These are phyloP conservation scores for Neonectria ditissima DNA, from an alignment of 2,329 filamentous ascomycete genomes.

Conservation along the genomic window DNA sequence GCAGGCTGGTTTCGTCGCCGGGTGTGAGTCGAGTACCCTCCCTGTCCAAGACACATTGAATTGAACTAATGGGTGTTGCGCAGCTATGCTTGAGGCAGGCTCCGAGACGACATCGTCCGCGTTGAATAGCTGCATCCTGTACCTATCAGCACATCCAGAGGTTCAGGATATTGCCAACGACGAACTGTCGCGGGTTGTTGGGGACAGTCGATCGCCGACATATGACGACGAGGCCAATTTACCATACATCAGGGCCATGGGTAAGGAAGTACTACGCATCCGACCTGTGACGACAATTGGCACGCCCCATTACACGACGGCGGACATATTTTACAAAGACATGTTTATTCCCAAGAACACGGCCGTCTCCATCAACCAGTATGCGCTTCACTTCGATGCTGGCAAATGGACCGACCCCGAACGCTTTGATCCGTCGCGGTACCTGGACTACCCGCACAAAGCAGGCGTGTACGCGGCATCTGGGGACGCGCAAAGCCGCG, in stretches of 20 bases:
- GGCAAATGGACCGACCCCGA: conserved; percentile 8
- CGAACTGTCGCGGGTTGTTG: conserved; percentile 65
- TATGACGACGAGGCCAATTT: conserved; percentile 61
- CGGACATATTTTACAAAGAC: conserved; percentile 26
- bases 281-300: conserved; percentile 56
- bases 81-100: conserved; percentile 30
- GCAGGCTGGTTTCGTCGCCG: conserved; percentile 17
- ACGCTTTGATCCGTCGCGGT: conserved; percentile 25
- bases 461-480: conserved; percentile 40
- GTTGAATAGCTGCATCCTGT: conserved; percentile 22
- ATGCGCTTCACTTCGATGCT: conserved; percentile 16
- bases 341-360: conserved; percentile 29
- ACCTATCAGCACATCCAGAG: conserved; percentile 20
- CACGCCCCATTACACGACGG: conserved; percentile 19
- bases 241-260: conserved; percentile 65
- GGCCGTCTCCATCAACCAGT: conserved; percentile 24
- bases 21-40: conserved; percentile 5
- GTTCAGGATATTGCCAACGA: conserved; percentile 54
- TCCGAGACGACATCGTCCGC: conserved; percentile 29
- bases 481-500: conserved; percentile 42
- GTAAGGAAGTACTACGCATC: conserved; percentile 69
- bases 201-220: conserved; percentile 57
- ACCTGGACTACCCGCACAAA: conserved; percentile 24
- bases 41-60: background rate
- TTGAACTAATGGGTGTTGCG: background rate